Evolutionary conservation across 768 basidiomycete genomes (phyloP), one percentile per base, ranked within the genome.

Genomic region (Amanita exitialis): DNA sequence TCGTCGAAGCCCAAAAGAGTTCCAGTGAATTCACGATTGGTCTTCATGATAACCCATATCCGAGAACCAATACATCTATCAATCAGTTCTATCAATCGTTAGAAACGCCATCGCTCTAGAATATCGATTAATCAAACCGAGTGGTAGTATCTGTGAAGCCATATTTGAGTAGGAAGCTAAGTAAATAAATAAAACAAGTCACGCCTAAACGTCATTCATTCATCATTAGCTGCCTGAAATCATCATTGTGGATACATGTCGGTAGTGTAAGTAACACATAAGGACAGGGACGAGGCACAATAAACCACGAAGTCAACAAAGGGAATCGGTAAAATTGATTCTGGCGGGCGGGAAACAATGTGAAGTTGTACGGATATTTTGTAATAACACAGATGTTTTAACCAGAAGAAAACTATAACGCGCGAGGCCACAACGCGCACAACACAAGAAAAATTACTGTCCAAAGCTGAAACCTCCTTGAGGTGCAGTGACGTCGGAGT

Each of bases 1-100:
- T 99, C 95, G 64, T 99, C 95, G 60, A 99, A 99, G 2, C 95
- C 95, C 30, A 95, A 76, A 37, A 99, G 74, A 2, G 83, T 96
- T 9, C 95, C 95, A 20, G 88, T 90, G 69, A 97, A 99, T 70
- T 99, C 95, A 42, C 92, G 85, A 55, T 99, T 93, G 59, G 78
- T 84, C 72, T 97, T 98, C 91, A 96, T 97, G 65, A 98, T 82
- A 60, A 98, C 95, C 90, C 92, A 96, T 62, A 98, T 94, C 44
- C 82, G 80, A 30, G 92, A 95, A 51, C 95, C 95, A 64, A 97
- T 98, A 64, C 95, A 97, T 64, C 89, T 80, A 66, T 99, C 95
- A 61, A 99, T 95, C 39, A 99, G 76, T 66, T 98, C 95, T 94
- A 56, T 48, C 23, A 12, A 34, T 16, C 4, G 34, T 51, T 15